A percentile compares a stretch with the other conserved stretches of the same genome.
phyloP scores from a whole-genome alignment of 2,329 filamentous ascomycete species.

The Dryadomyces quercivorus region DNA sequence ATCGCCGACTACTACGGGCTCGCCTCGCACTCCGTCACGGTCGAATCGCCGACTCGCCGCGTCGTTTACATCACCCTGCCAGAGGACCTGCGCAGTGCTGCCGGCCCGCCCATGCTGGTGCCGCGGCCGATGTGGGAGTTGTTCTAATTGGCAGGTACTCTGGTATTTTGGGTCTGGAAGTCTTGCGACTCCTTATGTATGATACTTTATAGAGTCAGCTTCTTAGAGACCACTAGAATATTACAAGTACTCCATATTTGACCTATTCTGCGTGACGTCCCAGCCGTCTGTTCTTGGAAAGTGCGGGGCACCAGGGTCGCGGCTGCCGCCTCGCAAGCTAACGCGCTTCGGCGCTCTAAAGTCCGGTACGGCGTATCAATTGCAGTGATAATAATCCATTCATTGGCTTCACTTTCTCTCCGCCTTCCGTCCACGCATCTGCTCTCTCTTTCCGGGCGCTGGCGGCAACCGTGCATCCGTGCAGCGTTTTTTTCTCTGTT shows the following conservation, averaged over 20 bases:
- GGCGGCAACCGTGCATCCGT: background rate
- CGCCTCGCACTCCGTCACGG: slow-evolving; percentile 67
- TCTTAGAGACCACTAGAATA: background rate
- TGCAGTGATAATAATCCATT: background rate
- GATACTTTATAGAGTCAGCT: no score
- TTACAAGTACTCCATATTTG: no score
- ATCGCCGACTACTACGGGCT: slow-evolving; percentile 89
- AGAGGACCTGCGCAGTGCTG: slow-evolving; percentile 43
- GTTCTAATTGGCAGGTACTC: slow-evolving; percentile 10
- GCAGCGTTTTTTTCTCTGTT: background rate
- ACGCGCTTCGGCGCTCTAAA: background rate
- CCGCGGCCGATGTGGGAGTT: slow-evolving; percentile 54
- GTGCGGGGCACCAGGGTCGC: background rate
- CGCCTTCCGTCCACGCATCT: background rate
- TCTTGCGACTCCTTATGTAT: no score
- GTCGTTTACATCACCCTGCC: slow-evolving; percentile 58
- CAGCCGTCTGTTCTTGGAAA: background rate
- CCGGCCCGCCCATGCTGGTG: slow-evolving; percentile 21
- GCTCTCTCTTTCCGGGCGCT: background rate
- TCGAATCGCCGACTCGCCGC: slow-evolving; percentile 56
- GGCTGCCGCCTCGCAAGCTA: background rate
- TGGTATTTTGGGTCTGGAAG: no score
- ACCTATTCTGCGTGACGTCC: background rate
- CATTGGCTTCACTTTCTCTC: slow-evolving; percentile 23
- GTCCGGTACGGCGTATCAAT: background rate